These are phyloP conservation scores for Ziziphus jujuba DNA, from an alignment of 306 rosid species.

Conservation along the genomic window DNA sequence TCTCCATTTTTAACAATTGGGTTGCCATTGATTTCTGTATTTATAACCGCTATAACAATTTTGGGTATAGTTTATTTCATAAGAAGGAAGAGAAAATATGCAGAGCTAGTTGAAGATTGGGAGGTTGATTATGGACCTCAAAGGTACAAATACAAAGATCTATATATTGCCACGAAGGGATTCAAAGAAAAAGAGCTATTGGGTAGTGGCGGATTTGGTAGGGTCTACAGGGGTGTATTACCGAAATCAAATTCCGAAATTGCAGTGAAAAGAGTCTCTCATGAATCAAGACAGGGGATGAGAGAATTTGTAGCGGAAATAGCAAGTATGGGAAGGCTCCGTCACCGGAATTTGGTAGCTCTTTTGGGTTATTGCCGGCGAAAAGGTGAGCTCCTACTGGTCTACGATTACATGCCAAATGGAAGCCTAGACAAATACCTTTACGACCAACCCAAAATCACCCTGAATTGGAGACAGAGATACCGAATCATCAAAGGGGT, in stretches of 20 bases:
- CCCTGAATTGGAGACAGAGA: slow-evolving; percentile 36
- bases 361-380: slow-evolving; percentile 40
- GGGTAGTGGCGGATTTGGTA: slow-evolving; percentile 38
- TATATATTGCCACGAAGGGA: slow-evolving; percentile 39
- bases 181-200: slow-evolving; percentile 32
- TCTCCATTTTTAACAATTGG: slow-evolving; percentile 24
- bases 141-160: slow-evolving; percentile 22
- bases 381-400: slow-evolving; percentile 28
- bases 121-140: slow-evolving; percentile 30
- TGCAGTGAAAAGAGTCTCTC: slow-evolving; percentile 36
- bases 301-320: slow-evolving; percentile 41
- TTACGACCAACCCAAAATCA: slow-evolving; percentile 1
- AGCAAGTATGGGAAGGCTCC: slow-evolving; percentile 31
- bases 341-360: slow-evolving; percentile 31
- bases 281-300: slow-evolving; percentile 42
- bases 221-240: slow-evolving; percentile 30
- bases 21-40: slow-evolving; percentile 10
- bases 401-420: slow-evolving; percentile 39
- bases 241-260: slow-evolving; percentile 25
- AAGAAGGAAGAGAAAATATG: slow-evolving; percentile 25
- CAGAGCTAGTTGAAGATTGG: slow-evolving; percentile 40
- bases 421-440: slow-evolving; percentile 43
- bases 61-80: slow-evolving; percentile 22
- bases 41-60: slow-evolving; percentile 5
- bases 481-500: slow-evolving; percentile 33